A percentile compares a stretch with the other conserved stretches of the same genome.
Conservation (phyloP, 371 early-diverging fungal species). For the Syncephalastrum monosporum region DNA sequence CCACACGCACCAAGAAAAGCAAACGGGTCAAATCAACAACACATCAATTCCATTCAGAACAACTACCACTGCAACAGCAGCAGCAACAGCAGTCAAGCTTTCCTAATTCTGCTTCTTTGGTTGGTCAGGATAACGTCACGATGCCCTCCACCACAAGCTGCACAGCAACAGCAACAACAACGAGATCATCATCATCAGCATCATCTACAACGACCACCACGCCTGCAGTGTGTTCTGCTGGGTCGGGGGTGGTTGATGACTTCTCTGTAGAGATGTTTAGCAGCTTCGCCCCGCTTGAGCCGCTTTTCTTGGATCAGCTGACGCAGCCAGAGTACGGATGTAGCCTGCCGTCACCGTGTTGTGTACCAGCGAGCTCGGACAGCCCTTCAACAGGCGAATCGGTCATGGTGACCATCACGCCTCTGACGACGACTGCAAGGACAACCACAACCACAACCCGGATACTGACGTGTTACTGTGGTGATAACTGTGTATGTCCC, state of each 20-base stretch:
- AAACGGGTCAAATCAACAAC: neutral
- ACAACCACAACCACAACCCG: neutral
- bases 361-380: neutral
- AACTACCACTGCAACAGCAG: neutral
- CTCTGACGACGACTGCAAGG: neutral
- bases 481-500: conserved; percentile 7
- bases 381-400: conserved; percentile 12
- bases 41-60: neutral
- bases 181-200: no score
- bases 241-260: no score
- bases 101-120: neutral
- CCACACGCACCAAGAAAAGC: conserved; percentile 1
- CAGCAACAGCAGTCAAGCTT: neutral
- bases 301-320: no score
- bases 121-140: neutral
- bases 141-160: neutral
- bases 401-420: conserved; percentile 18
- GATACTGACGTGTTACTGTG: conserved; percentile 15
- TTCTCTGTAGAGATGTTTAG: no score
- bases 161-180: neutral
- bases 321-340: no score
- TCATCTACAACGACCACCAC: neutral
- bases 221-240: neutral
- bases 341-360: neutral
- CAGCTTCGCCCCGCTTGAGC: no score